Percentiles rank a stretch among this genome's conserved stretches.
phyloP scores from a whole-genome alignment of 169 alveolate species.

The Babesia bigemina region DNA sequence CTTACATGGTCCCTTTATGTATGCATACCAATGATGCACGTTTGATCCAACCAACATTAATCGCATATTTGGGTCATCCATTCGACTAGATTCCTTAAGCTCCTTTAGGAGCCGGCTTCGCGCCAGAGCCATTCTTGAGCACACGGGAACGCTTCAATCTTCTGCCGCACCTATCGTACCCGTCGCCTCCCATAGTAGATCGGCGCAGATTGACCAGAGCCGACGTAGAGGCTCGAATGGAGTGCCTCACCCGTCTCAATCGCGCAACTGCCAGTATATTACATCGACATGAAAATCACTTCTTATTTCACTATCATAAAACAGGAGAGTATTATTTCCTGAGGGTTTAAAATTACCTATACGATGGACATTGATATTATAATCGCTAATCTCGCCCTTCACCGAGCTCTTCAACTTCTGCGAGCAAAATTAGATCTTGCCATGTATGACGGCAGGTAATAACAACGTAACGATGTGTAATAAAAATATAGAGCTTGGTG shows the following conservation, averaged over 20 bases:
- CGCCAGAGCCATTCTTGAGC: slow-evolving; percentile 58
- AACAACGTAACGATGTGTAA: not conserved
- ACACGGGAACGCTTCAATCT: not conserved
- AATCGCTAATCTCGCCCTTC: slow-evolving; percentile 7
- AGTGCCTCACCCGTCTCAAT: slow-evolving; percentile 23
- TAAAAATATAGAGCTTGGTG: not conserved
- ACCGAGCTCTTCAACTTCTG: slow-evolving; percentile 20
- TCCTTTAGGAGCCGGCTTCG: slow-evolving; percentile 76
- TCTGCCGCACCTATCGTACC: not conserved
- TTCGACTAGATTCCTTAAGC: slow-evolving; percentile 72
- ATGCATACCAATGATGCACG: slow-evolving; percentile 84
- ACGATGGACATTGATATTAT: slow-evolving; percentile 28
- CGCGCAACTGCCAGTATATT: slow-evolving; percentile 21
- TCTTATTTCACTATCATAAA: not conserved
- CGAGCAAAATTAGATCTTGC: not conserved
- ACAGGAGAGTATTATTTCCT: not conserved
- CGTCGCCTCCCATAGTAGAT: slow-evolving; percentile 3
- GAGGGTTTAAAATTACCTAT: slow-evolving; percentile 13
- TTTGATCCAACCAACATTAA: slow-evolving; percentile 40
- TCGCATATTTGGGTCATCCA: slow-evolving; percentile 74
- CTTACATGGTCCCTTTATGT: slow-evolving; percentile 88
- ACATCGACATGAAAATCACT: not conserved
- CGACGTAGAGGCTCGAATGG: slow-evolving; percentile 20
- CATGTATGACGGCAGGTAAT: not conserved
- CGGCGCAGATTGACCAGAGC: slow-evolving; percentile 35